Conservation (phyloP, 257 asterid species). For the Ajuga chamaepitys region DNA sequence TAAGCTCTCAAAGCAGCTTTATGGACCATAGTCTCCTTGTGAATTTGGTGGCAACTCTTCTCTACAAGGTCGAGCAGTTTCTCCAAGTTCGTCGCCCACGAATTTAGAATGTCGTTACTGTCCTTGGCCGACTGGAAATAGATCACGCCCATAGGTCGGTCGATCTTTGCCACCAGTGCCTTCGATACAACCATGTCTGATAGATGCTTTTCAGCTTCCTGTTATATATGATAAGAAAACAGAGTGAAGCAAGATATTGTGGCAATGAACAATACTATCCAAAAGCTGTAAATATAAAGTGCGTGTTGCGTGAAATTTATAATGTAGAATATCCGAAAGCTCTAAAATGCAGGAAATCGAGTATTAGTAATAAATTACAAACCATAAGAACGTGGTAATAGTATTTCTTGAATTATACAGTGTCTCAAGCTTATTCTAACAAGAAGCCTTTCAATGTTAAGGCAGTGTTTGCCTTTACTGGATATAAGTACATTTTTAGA, state of each 20-base stretch:
- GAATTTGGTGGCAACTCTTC: slow-evolving; percentile 97
- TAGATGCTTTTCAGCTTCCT: slow-evolving; percentile 89
- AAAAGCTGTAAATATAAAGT: no score
- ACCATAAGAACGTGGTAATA: no score
- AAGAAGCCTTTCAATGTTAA: no score
- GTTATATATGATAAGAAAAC: background rate
- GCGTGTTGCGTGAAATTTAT: no score
- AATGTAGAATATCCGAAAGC: no score
- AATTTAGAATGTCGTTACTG: slow-evolving; percentile 77
- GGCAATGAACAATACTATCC: no score
- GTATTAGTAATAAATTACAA: no score
- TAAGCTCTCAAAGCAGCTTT: slow-evolving; percentile 63
- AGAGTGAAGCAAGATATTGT: background rate
- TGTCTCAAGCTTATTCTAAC: no score
- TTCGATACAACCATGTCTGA: slow-evolving; percentile 93
- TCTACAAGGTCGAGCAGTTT: slow-evolving; percentile 95
- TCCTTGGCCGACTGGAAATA: slow-evolving; percentile 71
- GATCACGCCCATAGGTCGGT: slow-evolving; percentile 78
- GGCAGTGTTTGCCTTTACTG: no score
- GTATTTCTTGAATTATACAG: no score
- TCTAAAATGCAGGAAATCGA: no score
- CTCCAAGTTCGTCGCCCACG: slow-evolving; percentile 84
- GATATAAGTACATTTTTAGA: no score
- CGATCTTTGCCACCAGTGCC: slow-evolving; percentile 77
- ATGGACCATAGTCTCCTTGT: slow-evolving; percentile 96